A percentile compares a stretch with the other conserved stretches of the same genome.
These are phyloP conservation scores for Penstemon barbatus DNA, from an alignment of 257 asterid genomes.

Conservation along the genomic window DNA sequence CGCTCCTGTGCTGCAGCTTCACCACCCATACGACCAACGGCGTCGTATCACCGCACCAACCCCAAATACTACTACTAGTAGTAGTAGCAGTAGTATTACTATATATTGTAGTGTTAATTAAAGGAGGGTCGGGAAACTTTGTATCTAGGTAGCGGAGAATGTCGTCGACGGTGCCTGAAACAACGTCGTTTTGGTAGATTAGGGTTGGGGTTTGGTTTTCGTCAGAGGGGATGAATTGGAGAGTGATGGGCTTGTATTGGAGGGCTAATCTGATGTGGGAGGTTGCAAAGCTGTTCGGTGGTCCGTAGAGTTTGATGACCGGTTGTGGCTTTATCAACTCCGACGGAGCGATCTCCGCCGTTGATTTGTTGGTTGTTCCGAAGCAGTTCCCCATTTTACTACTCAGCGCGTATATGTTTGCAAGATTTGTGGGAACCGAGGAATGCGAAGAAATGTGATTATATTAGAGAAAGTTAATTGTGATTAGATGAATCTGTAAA, in stretches of 20 bases:
- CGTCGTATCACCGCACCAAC: constrained; percentile 81
- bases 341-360: constrained; percentile 82
- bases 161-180: constrained; percentile 76
- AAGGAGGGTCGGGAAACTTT: constrained; percentile 83
- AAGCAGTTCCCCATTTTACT: constrained; percentile 70
- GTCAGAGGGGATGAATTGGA: constrained; percentile 61
- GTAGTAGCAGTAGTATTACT: constrained; percentile 4
- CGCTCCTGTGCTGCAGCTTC: constrained; percentile 84
- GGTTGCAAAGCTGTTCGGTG: constrained; percentile 59
- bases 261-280: constrained; percentile 80
- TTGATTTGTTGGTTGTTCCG: constrained; percentile 48
- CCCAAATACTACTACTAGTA: constrained; percentile 44
- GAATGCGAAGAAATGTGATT: neutral
- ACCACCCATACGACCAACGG: constrained; percentile 89
- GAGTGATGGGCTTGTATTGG: constrained; percentile 70
- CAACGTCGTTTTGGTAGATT: constrained; percentile 60
- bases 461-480: neutral
- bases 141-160: constrained; percentile 65
- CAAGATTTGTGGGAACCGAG: constrained; percentile 9
- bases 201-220: constrained; percentile 63
- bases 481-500: constrained; percentile 16
- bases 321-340: constrained; percentile 53
- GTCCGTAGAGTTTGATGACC: constrained; percentile 75
- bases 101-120: constrained; percentile 22
- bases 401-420: constrained; percentile 1